These are phyloP conservation scores for Podila clonocystis DNA, from an alignment of 192 early-diverging fungal genomes.

Conservation along the genomic window DNA sequence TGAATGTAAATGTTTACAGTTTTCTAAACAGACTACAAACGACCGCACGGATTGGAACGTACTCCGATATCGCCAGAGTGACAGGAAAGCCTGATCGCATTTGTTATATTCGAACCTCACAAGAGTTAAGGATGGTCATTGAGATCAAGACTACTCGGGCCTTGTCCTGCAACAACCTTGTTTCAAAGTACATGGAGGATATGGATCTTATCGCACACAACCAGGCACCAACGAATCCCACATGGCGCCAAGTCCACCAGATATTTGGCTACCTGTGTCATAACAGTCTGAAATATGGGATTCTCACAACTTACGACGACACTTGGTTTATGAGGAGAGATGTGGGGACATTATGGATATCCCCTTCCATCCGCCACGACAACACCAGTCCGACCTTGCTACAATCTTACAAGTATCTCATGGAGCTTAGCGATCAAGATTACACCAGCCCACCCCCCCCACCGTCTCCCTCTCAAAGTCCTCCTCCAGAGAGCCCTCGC, in stretches of 20 bases:
- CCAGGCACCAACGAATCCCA: conserved; percentile 14
- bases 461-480: conserved; percentile 9
- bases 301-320: conserved; percentile 6
- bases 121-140: conserved; percentile 10
- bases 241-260: conserved; percentile 21
- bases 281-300: conserved; percentile 11
- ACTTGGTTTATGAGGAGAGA: conserved; percentile 35
- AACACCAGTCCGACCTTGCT: neutral
- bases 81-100: conserved; percentile 16
- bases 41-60: neutral
- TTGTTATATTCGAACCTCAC: conserved; percentile 9
- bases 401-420: conserved; percentile 9
- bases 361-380: conserved; percentile 12
- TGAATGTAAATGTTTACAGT: neutral
- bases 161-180: conserved; percentile 11
- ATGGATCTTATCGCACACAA: conserved; percentile 14
- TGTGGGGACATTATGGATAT: conserved; percentile 13
- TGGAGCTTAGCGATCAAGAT: conserved; percentile 13
- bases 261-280: conserved; percentile 19
- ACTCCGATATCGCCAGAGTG: conserved; percentile 10
- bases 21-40: conserved; percentile 3
- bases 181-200: conserved; percentile 11
- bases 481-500: conserved; percentile 11
- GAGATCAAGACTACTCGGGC: conserved; percentile 15
- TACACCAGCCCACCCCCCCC: conserved; percentile 1